phyloP scores from a whole-genome alignment of 257 asterid genomes.

The Schizonepeta tenuifolia region DNA sequence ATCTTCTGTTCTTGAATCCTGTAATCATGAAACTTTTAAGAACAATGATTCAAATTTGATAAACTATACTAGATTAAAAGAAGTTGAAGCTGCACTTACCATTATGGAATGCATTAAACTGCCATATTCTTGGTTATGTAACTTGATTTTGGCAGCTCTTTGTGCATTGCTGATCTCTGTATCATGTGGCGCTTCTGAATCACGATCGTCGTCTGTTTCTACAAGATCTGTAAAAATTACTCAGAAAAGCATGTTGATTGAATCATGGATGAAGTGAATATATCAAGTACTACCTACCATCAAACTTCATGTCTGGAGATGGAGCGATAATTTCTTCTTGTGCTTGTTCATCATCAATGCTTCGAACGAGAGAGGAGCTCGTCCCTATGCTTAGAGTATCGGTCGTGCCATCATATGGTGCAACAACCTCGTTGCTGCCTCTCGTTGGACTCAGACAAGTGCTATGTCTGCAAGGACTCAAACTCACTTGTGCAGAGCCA shows the following conservation, averaged over 20 bases:
- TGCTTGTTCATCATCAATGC: constrained; percentile 31
- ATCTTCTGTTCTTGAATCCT: constrained; percentile 44
- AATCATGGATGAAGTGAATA: not conserved
- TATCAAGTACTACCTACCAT: constrained; percentile 45
- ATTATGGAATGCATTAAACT: constrained; percentile 1
- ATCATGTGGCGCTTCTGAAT: constrained; percentile 30
- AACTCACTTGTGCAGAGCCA: constrained; percentile 36
- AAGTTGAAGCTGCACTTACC: constrained; percentile 23
- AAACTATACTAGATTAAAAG: not conserved
- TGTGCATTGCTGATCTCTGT: not conserved
- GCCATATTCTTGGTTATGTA: constrained; percentile 22
- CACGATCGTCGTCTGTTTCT: constrained; percentile 20
- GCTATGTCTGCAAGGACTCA: constrained; percentile 15
- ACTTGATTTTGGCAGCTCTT: constrained; percentile 16
- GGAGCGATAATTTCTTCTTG: constrained; percentile 7
- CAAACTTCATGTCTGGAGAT: constrained; percentile 23
- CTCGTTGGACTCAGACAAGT: constrained; percentile 10
- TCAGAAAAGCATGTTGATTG: not conserved
- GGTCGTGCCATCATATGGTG: not conserved
- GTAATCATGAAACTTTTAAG: not conserved
- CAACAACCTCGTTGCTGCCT: not conserved
- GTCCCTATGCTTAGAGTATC: not conserved
- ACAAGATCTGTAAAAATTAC: constrained; percentile 31
- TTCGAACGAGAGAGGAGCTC: not conserved
- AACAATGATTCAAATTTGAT: not conserved